Percentiles rank a stretch among this genome's conserved stretches.
Evolutionary conservation across 441 rosid genomes (phyloP).

Genomic region (Gossypium gossypioides): DNA sequence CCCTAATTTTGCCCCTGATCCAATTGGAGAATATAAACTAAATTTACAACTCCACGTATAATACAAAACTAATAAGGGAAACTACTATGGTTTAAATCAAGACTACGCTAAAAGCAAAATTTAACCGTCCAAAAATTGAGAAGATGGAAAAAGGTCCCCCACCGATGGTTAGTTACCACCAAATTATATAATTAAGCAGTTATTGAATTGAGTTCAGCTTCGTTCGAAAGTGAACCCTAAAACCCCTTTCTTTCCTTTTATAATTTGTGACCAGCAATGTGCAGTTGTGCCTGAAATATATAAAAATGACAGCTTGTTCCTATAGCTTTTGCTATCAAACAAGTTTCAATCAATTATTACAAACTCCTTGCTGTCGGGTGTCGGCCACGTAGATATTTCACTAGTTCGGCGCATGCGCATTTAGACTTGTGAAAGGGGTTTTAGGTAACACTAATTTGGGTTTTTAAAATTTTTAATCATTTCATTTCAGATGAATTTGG

Average conservation of each 20-base stretch:
- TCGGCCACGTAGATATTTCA: background rate
- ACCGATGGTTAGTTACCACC: background rate
- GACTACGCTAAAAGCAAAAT: too few relatives aligned
- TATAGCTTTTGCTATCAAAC: background rate
- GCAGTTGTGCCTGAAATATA: background rate
- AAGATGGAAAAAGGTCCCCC: background rate
- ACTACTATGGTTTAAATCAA: too few relatives aligned
- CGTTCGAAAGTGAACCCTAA: background rate
- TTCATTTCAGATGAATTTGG: too few relatives aligned
- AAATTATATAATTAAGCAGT: background rate
- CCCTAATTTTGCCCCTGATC: fast-evolving
- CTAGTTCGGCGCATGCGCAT: background rate
- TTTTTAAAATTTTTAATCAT: too few relatives aligned
- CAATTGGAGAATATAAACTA: too few relatives aligned
- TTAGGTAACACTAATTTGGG: too few relatives aligned
- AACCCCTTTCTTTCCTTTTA: background rate
- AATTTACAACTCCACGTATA: too few relatives aligned
- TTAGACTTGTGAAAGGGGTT: too few relatives aligned
- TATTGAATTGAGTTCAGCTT: background rate
- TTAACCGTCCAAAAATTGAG: background rate
- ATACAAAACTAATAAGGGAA: too few relatives aligned
- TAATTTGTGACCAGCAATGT: background rate
- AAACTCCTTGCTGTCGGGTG: background rate
- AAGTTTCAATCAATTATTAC: slow-evolving; percentile 6
- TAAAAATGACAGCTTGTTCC: background rate